Base-by-base conservation (phyloP, 2,329 filamentous ascomycete genomes). In the Elsinoe arachidis region DNA sequence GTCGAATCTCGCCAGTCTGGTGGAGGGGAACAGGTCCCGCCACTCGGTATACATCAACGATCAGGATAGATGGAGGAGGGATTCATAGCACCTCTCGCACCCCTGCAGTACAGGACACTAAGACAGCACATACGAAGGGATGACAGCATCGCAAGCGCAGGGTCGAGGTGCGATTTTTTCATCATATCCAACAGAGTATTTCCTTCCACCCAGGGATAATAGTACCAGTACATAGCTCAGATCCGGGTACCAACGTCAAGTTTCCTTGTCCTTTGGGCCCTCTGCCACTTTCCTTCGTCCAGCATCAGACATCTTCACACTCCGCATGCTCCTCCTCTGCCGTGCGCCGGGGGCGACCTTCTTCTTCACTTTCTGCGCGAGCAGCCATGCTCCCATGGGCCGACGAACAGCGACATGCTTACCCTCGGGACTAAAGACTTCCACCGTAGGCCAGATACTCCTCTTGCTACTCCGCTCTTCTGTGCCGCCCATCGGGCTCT, bases 401-500 rank as follows among this genome's bases (percentile, higher is more conserved):
- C 68, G 70, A 35, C 89, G 77, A 9, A 75, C 73, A 1, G 79
- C 85, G 30, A 97, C 76, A 64, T 87, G 93, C 64, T 83, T 84
- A n/a, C 93, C 93, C 58, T 90, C 80, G 0, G 93, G 93, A 26
- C 81, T 87, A 66, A 87, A 96, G 0, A 97, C 83, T 63, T 97
- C 91, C 5, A 99, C 80, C 9, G 84, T 76, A 0, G 90, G 90
- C 14, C 4, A 57, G 43, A 56, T 46, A 10, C 26, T 49, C 34
- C 17, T 17, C 12, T 26, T n/a, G 39, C 14, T 34, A 17, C 33
- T 21, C 34, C 34, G 34, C 23, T 19, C 34, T 12, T 37, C 21
- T 43, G 17, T 34, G n/a, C 41, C 69, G 63, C 69, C 67, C 39
- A 55, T 65, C 58, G 26, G 3, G 7, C 34, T 63, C 34, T 21